Evolutionary conservation across 1,139 yeast genomes (phyloP), one percentile per base, ranked within the genome.

Genomic region (Pichia inconspicua): DNA sequence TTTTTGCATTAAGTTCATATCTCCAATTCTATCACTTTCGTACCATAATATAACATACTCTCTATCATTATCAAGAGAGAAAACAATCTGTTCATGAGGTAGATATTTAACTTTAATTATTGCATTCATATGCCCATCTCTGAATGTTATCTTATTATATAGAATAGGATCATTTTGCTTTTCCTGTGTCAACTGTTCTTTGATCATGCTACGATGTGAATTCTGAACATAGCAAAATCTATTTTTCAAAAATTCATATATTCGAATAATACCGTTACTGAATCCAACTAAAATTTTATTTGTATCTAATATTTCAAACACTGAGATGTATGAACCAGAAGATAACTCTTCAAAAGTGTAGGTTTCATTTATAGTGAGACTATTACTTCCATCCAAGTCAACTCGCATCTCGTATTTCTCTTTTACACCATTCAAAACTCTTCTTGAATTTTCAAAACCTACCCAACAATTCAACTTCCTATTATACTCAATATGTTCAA

Each of bases 1-100:
- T 44, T 66, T 65, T 48, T 84, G 63, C 11, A 84, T 73, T 45
- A 72, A 70, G 46, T 70, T 72, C 48, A 69, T 71, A 32, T 81
- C 63, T 0, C 78, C 70, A 41, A 77, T 57, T 53, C 27, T 50
- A 71, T 73, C 4, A 75, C 45, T 41, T 40, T 44, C 44, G 27
- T 48, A 46, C 55, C 53, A 51, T 4, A 53, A 8, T 6, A 40
- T 31, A 36, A 53, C 19, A 15, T 30, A 75, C 2, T 62, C 59
- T 0, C 89, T 86, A 4, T 59, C 62, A 0, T 44, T 51, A 59
- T 82, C 88, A 19, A 76, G 60, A 48, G 81, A 74, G 11, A 81
- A 51, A 3, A 82, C 68, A 3, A 75, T 62, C 46, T 79, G 77
- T 59, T 69, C 80, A 44, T 76, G 74, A n/a, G 71, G 68, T 41